phyloP scores from a whole-genome alignment of 1,284 basidiomycete genomes.

The Fomitopsis schrenkii region DNA sequence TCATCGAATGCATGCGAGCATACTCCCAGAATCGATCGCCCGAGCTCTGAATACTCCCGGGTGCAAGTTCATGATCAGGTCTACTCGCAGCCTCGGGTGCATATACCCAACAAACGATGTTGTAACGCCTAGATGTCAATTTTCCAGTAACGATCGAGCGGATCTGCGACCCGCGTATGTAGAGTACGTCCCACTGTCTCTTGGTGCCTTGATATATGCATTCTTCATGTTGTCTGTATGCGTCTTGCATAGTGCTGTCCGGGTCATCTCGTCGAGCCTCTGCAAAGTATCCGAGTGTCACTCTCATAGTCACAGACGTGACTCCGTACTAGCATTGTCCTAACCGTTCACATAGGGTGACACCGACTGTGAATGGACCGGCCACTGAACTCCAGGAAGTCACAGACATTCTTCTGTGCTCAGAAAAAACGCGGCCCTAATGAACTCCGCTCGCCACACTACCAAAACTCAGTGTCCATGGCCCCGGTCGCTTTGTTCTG shows the following conservation, averaged over 20 bases:
- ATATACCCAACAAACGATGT: no score
- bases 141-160: neutral
- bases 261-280: no score
- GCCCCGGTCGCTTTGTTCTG: neutral
- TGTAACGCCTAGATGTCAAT: neutral
- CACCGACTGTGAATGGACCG: neutral
- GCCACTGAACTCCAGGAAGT: neutral
- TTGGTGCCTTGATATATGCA: neutral
- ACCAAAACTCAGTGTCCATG: neutral
- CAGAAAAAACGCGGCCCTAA: neutral
- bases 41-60: slow-evolving; percentile 4
- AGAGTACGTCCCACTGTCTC: neutral
- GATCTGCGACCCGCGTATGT: neutral
- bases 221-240: neutral
- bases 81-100: neutral
- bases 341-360: neutral
- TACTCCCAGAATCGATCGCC: slow-evolving; percentile 24
- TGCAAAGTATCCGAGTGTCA: neutral
- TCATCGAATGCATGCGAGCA: slow-evolving; percentile 26
- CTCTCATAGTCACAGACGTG: neutral
- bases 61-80: neutral
- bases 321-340: neutral
- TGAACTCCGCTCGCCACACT: neutral
- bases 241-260: neutral
- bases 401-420: neutral